Evolutionary conservation across 768 basidiomycete genomes (phyloP).

Genomic region (Agaricus sinodeliciosus): DNA sequence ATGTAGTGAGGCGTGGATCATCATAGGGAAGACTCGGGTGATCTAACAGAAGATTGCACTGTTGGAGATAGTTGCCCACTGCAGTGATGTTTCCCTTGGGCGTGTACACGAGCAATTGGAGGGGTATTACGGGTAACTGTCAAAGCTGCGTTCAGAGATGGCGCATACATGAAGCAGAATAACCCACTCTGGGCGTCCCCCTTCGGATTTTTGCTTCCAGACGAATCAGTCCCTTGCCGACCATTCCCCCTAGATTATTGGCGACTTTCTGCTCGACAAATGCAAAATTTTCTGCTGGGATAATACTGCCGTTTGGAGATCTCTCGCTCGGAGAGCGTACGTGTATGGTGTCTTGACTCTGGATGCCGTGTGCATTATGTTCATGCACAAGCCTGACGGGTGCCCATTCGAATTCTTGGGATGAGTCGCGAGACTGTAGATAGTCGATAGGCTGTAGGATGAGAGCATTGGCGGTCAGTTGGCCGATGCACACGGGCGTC

Average conservation of each 20-base stretch:
- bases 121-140: constrained; percentile 75
- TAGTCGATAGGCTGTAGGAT: constrained; percentile 80
- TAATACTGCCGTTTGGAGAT: constrained; percentile 44
- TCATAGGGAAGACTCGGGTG: constrained; percentile 73
- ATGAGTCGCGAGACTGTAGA: constrained; percentile 40
- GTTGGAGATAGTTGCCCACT: constrained; percentile 71
- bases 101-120: constrained; percentile 87
- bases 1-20: constrained; percentile 48
- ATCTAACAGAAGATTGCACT: constrained; percentile 64
- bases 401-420: constrained; percentile 53
- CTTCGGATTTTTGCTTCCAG: constrained; percentile 72
- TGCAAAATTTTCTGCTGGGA: constrained; percentile 64
- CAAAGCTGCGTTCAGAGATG: background rate
- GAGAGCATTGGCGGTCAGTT: constrained; percentile 74
- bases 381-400: constrained; percentile 69
- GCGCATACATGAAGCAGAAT: background rate
- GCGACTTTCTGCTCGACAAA: constrained; percentile 87
- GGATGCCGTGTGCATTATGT: constrained; percentile 47
- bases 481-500: constrained; percentile 86
- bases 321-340: constrained; percentile 59
- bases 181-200: constrained; percentile 54
- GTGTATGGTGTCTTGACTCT: constrained; percentile 65
- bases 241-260: constrained; percentile 71
- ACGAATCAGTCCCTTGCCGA: constrained; percentile 78
- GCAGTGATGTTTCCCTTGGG: constrained; percentile 88